Percentiles rank a stretch among this genome's conserved stretches.
Conservation (phyloP, 2,329 filamentous ascomycete genomes). For the Trichoderma sp. region DNA sequence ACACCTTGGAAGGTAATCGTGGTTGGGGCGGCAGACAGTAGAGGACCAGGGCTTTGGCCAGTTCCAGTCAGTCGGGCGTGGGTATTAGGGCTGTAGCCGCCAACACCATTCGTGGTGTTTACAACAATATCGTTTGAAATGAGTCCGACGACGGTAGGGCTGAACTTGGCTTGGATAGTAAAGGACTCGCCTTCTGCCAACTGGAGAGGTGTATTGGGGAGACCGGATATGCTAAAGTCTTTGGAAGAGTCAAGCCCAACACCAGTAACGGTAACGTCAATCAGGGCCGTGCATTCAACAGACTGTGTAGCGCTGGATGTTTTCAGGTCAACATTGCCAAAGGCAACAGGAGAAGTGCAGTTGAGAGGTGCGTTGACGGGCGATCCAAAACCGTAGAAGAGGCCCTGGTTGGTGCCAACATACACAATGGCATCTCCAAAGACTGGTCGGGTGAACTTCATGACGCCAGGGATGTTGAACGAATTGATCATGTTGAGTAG, state of each 20-base stretch:
- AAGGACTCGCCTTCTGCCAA: constrained; percentile 43
- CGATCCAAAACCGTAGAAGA: constrained; percentile 57
- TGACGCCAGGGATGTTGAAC: constrained; percentile 53
- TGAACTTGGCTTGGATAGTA: constrained; percentile 47
- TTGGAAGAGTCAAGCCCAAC: constrained; percentile 37
- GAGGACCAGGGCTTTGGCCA: constrained; percentile 46
- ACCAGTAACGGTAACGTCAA: constrained; percentile 44
- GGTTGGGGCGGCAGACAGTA: constrained; percentile 51
- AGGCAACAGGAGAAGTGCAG: constrained; percentile 51
- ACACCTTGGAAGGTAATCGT: constrained; percentile 52
- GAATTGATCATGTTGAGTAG: constrained; percentile 49
- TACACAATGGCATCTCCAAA: constrained; percentile 60
- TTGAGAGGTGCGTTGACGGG: constrained; percentile 56
- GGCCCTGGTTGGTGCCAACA: constrained; percentile 53
- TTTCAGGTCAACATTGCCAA: constrained; percentile 48
- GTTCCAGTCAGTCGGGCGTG: constrained; percentile 51
- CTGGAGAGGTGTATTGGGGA: constrained; percentile 35
- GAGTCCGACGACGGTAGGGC: constrained; percentile 48
- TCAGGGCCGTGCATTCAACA: constrained; percentile 52
- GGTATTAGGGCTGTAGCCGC: constrained; percentile 49
- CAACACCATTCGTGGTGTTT: constrained; percentile 47
- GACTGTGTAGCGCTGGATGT: constrained; percentile 30
- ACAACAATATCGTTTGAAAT: constrained; percentile 50
- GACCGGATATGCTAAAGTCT: constrained; percentile 41
- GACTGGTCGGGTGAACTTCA: constrained; percentile 59